Percentiles rank a stretch among this genome's conserved stretches.
phyloP scores from a whole-genome alignment of 352 stramenopile genomes.

The Pythium brachiatum region DNA sequence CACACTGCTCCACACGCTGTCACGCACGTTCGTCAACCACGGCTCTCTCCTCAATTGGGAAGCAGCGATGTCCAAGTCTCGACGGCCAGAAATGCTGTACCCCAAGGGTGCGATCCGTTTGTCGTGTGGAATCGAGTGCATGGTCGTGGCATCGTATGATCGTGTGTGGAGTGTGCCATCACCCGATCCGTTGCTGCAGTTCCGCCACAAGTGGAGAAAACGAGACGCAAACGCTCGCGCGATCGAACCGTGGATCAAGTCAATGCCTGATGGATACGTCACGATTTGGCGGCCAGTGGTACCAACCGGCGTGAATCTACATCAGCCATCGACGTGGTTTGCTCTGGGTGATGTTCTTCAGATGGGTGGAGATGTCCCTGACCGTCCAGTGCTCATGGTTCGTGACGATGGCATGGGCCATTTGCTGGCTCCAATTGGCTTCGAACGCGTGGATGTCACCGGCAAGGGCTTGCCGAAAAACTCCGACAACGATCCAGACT shows the following conservation, averaged over 20 bases:
- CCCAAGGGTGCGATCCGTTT: slow-evolving; percentile 74
- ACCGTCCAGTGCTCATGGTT: slow-evolving; percentile 57
- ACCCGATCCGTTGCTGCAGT: slow-evolving; percentile 70
- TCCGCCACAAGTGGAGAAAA: slow-evolving; percentile 83
- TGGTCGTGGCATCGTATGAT: slow-evolving; percentile 77
- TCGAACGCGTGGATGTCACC: slow-evolving; percentile 80
- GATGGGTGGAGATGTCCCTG: slow-evolving; percentile 52
- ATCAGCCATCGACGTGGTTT: slow-evolving; percentile 50
- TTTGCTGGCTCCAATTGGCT: slow-evolving; percentile 61
- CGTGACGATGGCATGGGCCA: slow-evolving; percentile 48
- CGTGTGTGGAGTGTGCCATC: slow-evolving; percentile 81
- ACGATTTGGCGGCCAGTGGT: slow-evolving; percentile 74
- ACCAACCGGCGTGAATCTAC: slow-evolving; percentile 37
- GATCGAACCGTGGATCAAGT: slow-evolving; percentile 36
- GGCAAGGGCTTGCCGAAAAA: slow-evolving; percentile 80
- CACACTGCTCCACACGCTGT: slow-evolving; percentile 77
- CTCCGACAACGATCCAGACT: slow-evolving; percentile 65
- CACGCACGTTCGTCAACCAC: slow-evolving; percentile 48
- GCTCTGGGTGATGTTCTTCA: slow-evolving; percentile 70
- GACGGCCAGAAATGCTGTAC: slow-evolving; percentile 44
- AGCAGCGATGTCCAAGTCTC: slow-evolving; percentile 30
- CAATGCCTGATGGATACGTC: slow-evolving; percentile 47
- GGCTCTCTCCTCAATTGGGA: slow-evolving; percentile 46
- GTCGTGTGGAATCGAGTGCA: slow-evolving; percentile 64
- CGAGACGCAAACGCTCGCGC: slow-evolving; percentile 3